Evolutionary conservation across 176 grass and related monocot genomes (phyloP), one percentile per base, ranked within the genome.

Genomic region (Otatea glauca): DNA sequence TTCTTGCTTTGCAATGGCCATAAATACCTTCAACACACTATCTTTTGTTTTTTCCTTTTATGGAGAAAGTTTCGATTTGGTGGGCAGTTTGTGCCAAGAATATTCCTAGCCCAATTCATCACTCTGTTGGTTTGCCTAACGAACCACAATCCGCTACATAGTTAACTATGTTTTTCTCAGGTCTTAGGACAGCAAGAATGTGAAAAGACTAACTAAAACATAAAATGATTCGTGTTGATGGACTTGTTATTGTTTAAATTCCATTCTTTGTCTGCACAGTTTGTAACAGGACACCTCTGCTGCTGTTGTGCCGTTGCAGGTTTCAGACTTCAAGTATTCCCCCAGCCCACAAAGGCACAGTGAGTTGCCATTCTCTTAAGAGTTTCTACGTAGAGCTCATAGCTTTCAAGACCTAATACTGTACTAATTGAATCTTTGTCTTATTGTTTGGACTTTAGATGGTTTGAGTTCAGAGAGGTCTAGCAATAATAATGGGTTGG

Each of bases 311-410:
- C 51, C 23, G 23, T 85, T 83, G 60, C 77, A 85, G 83, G 68
- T 61, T 35, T 84, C 85, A 78, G 93, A 88, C 39, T 88, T 86
- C 56, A 82, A 69, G 63, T 80, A 80, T 70, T 84, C 90, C 17
- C 88, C 90, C 24, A 90, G 83, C 68, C 85, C 85, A 76, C 83
- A 76, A 43, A 75, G 70, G 14, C 88, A 91, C 29, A 95, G 90
- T 95, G 83, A 88, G 88, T 75, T 65, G 42, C 51, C 6, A 67
- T 32, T 29, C n/a, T 60, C 1, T 74, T 29, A 53, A 65, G 62
- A 56, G 38, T n/a, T 56, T 79, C 32, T 79, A 64, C 15, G 9
- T 7, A 72, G 21, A 34, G 18, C 29, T 78, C 24, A 2, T 63
- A 39, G 23, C 29, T 68, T 84, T 1, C 12, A 2, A 68, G 59